These are phyloP conservation scores for Phytophthora capsici DNA, from an alignment of 352 stramenopile species.

Conservation along the genomic window DNA sequence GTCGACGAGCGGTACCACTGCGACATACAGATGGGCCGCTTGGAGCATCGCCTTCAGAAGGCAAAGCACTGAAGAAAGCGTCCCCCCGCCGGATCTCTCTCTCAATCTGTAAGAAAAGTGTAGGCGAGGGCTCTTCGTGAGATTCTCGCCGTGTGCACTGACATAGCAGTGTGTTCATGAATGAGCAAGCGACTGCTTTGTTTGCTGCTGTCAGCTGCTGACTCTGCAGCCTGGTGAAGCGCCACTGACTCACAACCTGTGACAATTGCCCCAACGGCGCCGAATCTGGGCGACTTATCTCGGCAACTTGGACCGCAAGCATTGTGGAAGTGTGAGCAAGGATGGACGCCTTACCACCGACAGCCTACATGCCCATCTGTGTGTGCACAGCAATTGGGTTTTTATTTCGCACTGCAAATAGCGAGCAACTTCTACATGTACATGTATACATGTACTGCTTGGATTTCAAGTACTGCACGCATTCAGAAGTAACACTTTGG, in stretches of 20 bases:
- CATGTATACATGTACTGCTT: no score
- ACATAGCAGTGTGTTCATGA: no score
- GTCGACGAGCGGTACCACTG: constrained; percentile 19
- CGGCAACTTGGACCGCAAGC: neutral
- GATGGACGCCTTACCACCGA: constrained; percentile 17
- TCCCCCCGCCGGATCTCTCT: constrained; percentile 16
- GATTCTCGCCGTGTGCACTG: no score
- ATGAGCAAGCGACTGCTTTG: constrained; percentile 24
- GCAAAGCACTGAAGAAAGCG: constrained; percentile 40
- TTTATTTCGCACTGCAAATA: neutral
- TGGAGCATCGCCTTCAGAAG: constrained; percentile 36
- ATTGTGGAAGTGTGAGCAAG: constrained; percentile 1
- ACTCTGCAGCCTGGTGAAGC: no score
- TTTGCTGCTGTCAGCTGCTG: constrained; percentile 14
- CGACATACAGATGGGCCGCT: constrained; percentile 16
- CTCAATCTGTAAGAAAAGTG: no score
- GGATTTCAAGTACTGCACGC: no score
- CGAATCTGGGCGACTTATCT: constrained; percentile 7
- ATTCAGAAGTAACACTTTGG: no score
- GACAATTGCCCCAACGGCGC: neutral
- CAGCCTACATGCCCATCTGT: no score
- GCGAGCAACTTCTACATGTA: constrained; percentile 7
- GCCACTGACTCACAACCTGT: neutral
- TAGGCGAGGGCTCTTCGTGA: no score
- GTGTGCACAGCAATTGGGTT: no score